A percentile compares a stretch with the other conserved stretches of the same genome.
Evolutionary conservation across 202 grass and related monocot species (phyloP).

Genomic region (Alloteropsis angusta): DNA sequence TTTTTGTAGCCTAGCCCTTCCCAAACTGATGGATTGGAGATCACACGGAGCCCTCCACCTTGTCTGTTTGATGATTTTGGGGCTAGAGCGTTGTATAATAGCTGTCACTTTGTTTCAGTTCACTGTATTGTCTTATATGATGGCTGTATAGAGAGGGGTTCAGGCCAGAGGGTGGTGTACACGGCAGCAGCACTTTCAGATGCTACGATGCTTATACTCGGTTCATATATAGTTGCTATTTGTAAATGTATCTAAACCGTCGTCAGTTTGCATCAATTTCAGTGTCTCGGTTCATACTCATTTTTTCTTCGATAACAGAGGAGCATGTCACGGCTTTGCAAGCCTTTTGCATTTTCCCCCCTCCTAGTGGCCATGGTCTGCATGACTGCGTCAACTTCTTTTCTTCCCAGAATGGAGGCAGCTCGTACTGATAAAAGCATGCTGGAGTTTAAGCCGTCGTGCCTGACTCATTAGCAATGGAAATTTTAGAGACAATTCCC

Average conservation of each 20-base stretch:
- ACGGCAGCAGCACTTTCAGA: neutral
- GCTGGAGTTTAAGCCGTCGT: too few species aligned
- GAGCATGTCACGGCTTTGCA: neutral
- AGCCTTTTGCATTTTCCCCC: neutral
- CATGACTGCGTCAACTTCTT: neutral
- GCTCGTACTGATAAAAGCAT: too few species aligned
- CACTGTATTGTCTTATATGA: conserved; percentile 23
- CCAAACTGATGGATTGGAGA: conserved; percentile 7
- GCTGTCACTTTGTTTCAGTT: conserved; percentile 14
- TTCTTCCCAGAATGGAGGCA: too few species aligned
- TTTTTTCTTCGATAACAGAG: neutral
- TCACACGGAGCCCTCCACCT: neutral
- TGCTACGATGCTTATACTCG: neutral
- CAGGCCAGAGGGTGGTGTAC: neutral
- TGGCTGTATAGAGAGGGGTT: conserved; percentile 33
- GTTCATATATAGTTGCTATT: neutral
- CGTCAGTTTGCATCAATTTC: neutral
- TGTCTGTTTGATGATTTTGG: conserved; percentile 22
- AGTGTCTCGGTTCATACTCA: too few species aligned
- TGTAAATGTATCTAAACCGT: conserved; percentile 15
- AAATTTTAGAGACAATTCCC: too few species aligned
- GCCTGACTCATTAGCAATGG: too few species aligned
- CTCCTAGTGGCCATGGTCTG: neutral
- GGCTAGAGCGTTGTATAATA: conserved; percentile 25
- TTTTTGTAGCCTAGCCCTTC: conserved; percentile 25